Conservation (phyloP, 139 green algal species). For the Picochlorum costavermella region DNA sequence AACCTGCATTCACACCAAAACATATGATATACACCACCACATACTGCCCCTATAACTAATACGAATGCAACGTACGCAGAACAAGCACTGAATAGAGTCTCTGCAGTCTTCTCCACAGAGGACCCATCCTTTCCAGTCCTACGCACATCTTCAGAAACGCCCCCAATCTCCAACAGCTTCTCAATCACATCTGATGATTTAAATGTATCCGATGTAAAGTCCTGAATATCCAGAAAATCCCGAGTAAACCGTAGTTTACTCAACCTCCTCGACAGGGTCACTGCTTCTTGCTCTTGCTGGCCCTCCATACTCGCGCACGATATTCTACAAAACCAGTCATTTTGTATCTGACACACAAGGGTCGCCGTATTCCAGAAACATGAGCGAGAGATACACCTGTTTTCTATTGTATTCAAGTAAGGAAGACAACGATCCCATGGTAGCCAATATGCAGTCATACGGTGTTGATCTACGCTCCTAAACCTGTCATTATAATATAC, state of each 20-base stretch:
- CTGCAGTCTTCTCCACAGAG: neutral
- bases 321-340: neutral
- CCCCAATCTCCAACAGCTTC: neutral
- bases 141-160: neutral
- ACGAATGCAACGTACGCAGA: no score
- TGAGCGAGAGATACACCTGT: no score
- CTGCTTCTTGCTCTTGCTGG: neutral
- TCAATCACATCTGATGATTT: neutral
- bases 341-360: no score
- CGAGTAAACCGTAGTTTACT: constrained; percentile 2
- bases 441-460: no score
- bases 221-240: constrained; percentile 3
- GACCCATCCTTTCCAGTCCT: neutral
- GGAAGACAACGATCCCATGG: no score
- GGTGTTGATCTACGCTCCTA: no score
- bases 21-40: neutral
- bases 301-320: neutral
- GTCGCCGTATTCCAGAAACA: no score
- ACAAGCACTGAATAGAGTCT: no score
- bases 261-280: neutral
- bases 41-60: neutral
- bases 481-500: no score
- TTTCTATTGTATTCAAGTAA: no score
- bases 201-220: neutral
- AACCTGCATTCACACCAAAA: neutral